These are phyloP conservation scores for Ophiocordyceps unilateralis DNA, from an alignment of 2,329 filamentous ascomycete genomes.

Conservation along the genomic window DNA sequence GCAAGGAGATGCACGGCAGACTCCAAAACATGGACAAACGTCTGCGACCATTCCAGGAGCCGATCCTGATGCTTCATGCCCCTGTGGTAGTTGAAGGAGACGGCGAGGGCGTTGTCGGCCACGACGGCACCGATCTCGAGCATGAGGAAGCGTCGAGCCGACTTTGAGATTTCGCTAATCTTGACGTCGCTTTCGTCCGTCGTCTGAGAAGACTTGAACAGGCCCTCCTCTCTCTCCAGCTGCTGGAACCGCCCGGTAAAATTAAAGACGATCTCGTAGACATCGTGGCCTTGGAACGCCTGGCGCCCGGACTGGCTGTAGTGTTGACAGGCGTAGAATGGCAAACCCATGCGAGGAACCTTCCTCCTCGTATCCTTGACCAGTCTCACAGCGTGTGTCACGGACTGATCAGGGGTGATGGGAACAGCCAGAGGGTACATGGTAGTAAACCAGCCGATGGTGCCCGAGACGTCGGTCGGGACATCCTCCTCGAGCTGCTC, in stretches of 20 bases:
- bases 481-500: constrained; percentile 8
- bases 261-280: constrained; percentile 31
- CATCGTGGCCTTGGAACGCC: constrained; percentile 15
- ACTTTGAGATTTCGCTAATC: constrained; percentile 1
- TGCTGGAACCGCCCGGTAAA: constrained; percentile 25
- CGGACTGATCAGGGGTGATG: constrained; percentile 1
- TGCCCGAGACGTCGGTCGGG: constrained; percentile 17
- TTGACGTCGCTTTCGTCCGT: neutral
- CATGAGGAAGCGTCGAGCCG: constrained; percentile 1
- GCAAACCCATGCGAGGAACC: constrained; percentile 16
- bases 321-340: constrained; percentile 19
- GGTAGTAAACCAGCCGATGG: constrained; percentile 29
- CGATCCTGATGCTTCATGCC: constrained; percentile 3
- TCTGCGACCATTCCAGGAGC: constrained; percentile 1
- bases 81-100: constrained; percentile 2
- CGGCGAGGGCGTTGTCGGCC: constrained; percentile 1
- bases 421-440: constrained; percentile 15
- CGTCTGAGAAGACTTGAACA: constrained; percentile 2
- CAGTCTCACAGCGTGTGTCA: constrained; percentile 5
- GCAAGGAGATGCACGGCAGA: neutral
- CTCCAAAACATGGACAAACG: neutral
- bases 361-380: constrained; percentile 18
- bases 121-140: constrained; percentile 4
- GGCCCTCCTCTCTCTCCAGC: constrained; percentile 17
- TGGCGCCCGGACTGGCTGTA: constrained; percentile 12